Base-by-base conservation (phyloP, 495 filamentous ascomycete genomes). In the Paragyromitra xinjiangensis region DNA sequence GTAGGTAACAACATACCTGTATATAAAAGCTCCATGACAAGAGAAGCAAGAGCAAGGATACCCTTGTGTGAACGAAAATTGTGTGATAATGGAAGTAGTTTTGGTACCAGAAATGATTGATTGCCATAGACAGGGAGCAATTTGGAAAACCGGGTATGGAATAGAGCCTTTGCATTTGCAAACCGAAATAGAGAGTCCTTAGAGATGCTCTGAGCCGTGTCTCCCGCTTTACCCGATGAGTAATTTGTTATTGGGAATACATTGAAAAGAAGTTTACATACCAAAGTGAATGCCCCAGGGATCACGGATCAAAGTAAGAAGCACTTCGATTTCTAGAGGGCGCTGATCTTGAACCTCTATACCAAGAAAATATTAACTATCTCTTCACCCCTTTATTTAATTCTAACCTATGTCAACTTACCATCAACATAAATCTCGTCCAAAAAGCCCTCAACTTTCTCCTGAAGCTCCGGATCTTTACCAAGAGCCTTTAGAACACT, bases 61-160 rank as follows among this genome's bases (percentile, higher is more conserved):
- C 85, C 84, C 64, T 85, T 82, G 58, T 86, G 85, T 0, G 85
- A 85, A 6, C 85, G 83, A 55, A 84, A 86, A 40, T 86, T 86
- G 12, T 81, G 79, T 0, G 78, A 76, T 19, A 86, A 50, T 0
- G 73, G 72, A 45, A 87, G 84, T 22, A 83, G 67, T 9, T 14
- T 44, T 22, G 85, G 85, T 6, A 67, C 67, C 37, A 68, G 65
- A 6, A 83, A 45, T 0, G 64, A 34, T 16, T 85, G 68, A 3
- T 76, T 65, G 0, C 69, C 34, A 0, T 55, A 29, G 26, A 68
- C 69, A 39, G 59, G 61, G 11, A 44, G 8, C 0, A 70, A n/a
- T n/a, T 50, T 50, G 4, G 45, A 73, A 53, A 85, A 85, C 11
- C 80, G 79, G 7, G 83, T 76, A 48, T 81, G 83, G 39, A 86